Conservation (phyloP, 371 early-diverging fungal species). For the Basidiobolus meristosporus region DNA sequence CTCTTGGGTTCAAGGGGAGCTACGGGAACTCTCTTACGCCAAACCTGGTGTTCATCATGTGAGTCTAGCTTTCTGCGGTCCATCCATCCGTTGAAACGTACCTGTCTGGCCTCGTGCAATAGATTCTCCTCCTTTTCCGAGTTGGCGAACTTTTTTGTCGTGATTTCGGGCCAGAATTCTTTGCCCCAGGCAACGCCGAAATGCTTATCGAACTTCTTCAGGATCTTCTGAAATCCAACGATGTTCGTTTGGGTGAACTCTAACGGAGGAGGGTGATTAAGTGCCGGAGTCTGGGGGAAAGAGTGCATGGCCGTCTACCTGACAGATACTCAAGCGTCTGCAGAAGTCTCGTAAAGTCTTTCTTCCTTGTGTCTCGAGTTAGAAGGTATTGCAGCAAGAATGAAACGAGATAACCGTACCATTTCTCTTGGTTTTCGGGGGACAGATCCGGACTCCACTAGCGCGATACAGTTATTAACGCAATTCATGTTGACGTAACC, state of each 20-base stretch:
- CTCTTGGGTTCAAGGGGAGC: conserved; percentile 4
- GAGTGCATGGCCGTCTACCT: conserved; percentile 1
- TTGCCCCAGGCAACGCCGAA: conserved; percentile 10
- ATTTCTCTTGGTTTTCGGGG: conserved; percentile 13
- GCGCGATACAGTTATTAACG: neutral
- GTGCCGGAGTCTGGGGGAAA: conserved; percentile 1
- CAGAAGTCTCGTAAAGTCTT: conserved; percentile 18
- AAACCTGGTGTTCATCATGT: conserved; percentile 8
- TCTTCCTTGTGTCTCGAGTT: conserved; percentile 8
- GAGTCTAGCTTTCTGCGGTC: too few species aligned
- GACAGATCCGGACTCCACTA: conserved; percentile 21
- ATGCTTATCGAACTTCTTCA: conserved; percentile 37
- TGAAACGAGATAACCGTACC: conserved; percentile 9
- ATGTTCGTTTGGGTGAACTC: conserved; percentile 35
- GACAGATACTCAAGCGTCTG: conserved; percentile 23
- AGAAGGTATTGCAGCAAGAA: neutral
- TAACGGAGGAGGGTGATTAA: neutral
- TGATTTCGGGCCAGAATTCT: conserved; percentile 26
- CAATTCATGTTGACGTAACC: neutral
- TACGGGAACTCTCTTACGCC: conserved; percentile 20
- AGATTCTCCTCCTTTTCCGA: conserved; percentile 26
- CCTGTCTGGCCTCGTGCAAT: conserved; percentile 21
- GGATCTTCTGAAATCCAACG: conserved; percentile 33
- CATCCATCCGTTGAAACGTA: conserved; percentile 1
- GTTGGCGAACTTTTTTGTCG: conserved; percentile 21